Conservation (phyloP, 805 yeast genomes). For the Myxozyma vanderwaltii region DNA sequence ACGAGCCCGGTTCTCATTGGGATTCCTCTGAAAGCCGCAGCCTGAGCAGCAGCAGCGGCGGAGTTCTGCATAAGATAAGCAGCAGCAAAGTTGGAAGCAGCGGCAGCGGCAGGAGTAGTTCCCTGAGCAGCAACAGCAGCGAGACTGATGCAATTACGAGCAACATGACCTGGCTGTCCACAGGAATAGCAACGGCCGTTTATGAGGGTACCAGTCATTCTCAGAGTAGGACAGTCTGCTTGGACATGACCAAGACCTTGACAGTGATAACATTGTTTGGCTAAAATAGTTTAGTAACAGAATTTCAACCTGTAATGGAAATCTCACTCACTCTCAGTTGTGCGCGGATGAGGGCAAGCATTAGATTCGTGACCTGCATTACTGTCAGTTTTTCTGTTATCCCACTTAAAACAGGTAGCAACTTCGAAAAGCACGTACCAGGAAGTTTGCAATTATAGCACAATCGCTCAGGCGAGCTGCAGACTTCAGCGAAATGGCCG, state of each 20-base stretch:
- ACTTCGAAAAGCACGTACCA: conserved; percentile 41
- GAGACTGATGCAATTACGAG: conserved; percentile 62
- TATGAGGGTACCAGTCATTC: conserved; percentile 52
- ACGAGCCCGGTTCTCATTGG: conserved; percentile 33
- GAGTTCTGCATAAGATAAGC: conserved; percentile 35
- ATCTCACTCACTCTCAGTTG: conserved; percentile 67
- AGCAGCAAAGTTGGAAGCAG: conserved; percentile 36
- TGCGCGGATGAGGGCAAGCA: conserved; percentile 85
- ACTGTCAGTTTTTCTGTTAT: too few relatives aligned
- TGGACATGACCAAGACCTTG: conserved; percentile 87
- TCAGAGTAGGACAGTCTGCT: conserved; percentile 70
- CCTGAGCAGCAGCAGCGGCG: conserved; percentile 33
- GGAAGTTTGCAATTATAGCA: conserved; percentile 92
- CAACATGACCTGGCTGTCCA: conserved; percentile 76
- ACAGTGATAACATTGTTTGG: conserved; percentile 60
- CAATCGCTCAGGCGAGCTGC: conserved; percentile 77
- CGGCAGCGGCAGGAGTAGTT: conserved; percentile 28
- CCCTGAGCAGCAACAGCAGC: conserved; percentile 33
- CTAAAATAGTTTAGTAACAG: conserved; percentile 10
- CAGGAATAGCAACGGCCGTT: conserved; percentile 76
- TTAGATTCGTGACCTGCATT: conserved; percentile 69
- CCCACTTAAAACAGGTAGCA: too few relatives aligned
- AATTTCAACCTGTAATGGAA: background rate
- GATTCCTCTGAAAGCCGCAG: conserved; percentile 33
- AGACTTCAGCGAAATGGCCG: conserved; percentile 87